A percentile compares a stretch with the other conserved stretches of the same genome.
phyloP scores from a whole-genome alignment of 495 filamentous ascomycete species.

The Penicillium crystallinum region DNA sequence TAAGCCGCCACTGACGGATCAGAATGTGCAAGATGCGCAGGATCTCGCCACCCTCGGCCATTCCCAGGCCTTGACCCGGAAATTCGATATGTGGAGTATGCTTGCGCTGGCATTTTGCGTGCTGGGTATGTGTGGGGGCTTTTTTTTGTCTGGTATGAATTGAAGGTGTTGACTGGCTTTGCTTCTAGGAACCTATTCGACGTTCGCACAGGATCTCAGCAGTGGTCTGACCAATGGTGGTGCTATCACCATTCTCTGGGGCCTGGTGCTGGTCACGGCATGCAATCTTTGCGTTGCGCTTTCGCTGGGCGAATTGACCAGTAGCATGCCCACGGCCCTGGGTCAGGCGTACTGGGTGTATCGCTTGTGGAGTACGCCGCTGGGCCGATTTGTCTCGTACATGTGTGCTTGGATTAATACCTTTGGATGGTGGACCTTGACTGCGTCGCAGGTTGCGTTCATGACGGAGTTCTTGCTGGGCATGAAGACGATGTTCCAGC shows the following conservation, averaged over 20 bases:
- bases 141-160: neutral
- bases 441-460: constrained; percentile 44
- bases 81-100: constrained; percentile 47
- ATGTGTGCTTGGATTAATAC: constrained; percentile 50
- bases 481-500: constrained; percentile 44
- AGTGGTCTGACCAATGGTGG: constrained; percentile 45
- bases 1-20: constrained; percentile 27
- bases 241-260: constrained; percentile 47
- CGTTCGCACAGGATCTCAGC: constrained; percentile 43
- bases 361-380: constrained; percentile 34
- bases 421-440: constrained; percentile 48
- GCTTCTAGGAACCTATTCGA: constrained; percentile 40
- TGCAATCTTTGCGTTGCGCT: constrained; percentile 47
- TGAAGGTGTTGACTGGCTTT: neutral
- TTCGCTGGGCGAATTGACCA: constrained; percentile 44
- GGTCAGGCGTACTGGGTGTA: constrained; percentile 47
- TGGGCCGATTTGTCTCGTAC: constrained; percentile 41
- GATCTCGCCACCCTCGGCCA: constrained; percentile 50
- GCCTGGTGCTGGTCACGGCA: constrained; percentile 39
- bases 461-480: constrained; percentile 47
- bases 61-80: constrained; percentile 45
- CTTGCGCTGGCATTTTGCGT: constrained; percentile 45
- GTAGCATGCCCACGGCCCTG: constrained; percentile 45
- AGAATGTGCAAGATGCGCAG: constrained; percentile 35
- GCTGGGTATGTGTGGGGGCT: constrained; percentile 22